Conservation (phyloP, 2,329 filamentous ascomycete species). For the Alternaria infectoria region DNA sequence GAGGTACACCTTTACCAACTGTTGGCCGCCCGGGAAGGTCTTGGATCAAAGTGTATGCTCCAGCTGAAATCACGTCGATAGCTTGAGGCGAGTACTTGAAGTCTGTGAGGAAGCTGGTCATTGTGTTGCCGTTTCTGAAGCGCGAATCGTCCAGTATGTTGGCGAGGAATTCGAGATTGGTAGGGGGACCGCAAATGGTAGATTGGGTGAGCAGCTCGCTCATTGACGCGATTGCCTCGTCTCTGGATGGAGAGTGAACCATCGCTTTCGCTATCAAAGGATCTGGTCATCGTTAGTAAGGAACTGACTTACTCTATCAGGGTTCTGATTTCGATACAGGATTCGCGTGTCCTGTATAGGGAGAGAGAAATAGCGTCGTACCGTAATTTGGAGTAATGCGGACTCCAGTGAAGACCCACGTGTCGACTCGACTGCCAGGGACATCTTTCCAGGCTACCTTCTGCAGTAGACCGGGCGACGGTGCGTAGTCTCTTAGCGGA, state of each 20-base stretch:
- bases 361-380: not conserved
- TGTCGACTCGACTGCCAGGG: conserved; percentile 63
- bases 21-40: conserved; percentile 64
- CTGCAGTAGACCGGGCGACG: conserved; percentile 65
- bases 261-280: conserved; percentile 66
- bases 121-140: conserved; percentile 59
- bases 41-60: conserved; percentile 65
- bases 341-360: not conserved
- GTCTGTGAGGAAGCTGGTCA: conserved; percentile 62
- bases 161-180: conserved; percentile 63
- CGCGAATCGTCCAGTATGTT: conserved; percentile 55
- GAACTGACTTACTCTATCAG: not conserved
- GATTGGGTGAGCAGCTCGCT: conserved; percentile 53
- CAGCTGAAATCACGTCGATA: conserved; percentile 63
- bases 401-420: conserved; percentile 66
- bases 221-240: conserved; percentile 55
- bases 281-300: conserved; percentile 29
- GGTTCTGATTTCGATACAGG: not conserved
- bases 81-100: conserved; percentile 59
- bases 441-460: conserved; percentile 62
- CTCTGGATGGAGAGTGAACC: conserved; percentile 54
- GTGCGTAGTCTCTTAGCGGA: conserved; percentile 64
- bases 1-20: conserved; percentile 64
- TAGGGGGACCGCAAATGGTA: conserved; percentile 60
- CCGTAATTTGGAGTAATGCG: conserved; percentile 64